phyloP scores from a whole-genome alignment of 2,329 filamentous ascomycete species.

The Exophiala aquamarina region DNA sequence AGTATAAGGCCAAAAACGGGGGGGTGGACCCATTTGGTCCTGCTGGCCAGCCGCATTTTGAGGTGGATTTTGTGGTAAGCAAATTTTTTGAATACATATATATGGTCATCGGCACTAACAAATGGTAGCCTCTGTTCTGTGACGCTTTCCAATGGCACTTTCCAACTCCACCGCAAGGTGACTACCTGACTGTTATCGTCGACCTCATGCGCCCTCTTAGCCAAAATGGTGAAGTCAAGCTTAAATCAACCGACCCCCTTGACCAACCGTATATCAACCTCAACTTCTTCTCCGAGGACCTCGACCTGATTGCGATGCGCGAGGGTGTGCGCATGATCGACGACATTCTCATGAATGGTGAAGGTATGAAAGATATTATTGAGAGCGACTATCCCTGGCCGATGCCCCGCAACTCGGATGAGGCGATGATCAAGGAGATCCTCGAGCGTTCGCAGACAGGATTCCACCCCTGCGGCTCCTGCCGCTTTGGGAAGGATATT shows the following conservation, averaged over 20 bases:
- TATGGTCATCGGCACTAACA: no score
- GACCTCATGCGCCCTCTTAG: conserved; percentile 52
- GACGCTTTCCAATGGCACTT: conserved; percentile 53
- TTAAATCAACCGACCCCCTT: conserved; percentile 40
- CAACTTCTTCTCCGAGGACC: conserved; percentile 48
- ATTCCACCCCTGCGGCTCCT: conserved; percentile 60
- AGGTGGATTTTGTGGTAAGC: conserved; percentile 57
- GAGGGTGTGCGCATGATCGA: conserved; percentile 57
- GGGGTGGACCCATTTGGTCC: conserved; percentile 56
- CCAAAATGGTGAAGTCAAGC: conserved; percentile 41
- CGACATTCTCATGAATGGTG: conserved; percentile 58
- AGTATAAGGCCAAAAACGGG: conserved; percentile 42
- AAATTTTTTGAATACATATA: no score
- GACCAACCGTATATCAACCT: conserved; percentile 44
- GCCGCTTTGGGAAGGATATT: conserved; percentile 53
- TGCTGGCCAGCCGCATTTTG: conserved; percentile 59
- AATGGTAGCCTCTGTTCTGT: conserved; percentile 49
- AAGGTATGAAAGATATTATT: conserved; percentile 51
- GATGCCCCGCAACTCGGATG: conserved; percentile 58
- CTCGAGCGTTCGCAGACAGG: conserved; percentile 61
- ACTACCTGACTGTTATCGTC: conserved; percentile 59
- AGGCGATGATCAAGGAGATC: conserved; percentile 56
- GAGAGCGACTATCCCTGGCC: conserved; percentile 56
- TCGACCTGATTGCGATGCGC: conserved; percentile 58
- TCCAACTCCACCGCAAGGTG: conserved; percentile 44